Percentiles rank a stretch among this genome's conserved stretches.
Conservation (phyloP, 768 basidiomycete genomes). For the Coprinopsis marcescibilis region DNA sequence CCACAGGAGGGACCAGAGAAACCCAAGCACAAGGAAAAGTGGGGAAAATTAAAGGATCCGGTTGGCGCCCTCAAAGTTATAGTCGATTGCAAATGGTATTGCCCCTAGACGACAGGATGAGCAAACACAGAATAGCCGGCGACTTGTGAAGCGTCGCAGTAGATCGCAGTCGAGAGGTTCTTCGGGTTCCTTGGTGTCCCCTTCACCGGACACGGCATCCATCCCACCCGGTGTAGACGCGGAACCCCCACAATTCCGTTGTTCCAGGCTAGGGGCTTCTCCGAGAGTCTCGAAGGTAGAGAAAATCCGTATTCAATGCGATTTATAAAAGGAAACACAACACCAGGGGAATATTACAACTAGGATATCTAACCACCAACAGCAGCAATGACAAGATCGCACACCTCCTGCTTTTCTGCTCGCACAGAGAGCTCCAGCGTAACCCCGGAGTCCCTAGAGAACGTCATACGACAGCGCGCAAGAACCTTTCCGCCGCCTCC, state of each 20-base stretch:
- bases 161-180: neutral
- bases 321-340: constrained; percentile 14
- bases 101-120: too few relatives aligned
- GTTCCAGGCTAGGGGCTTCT: constrained; percentile 1
- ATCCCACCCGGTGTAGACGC: constrained; percentile 1
- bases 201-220: constrained; percentile 1
- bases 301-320: neutral
- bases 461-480: constrained; percentile 94
- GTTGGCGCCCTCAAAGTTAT: too few relatives aligned
- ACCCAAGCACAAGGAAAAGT: too few relatives aligned
- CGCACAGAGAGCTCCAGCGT: constrained; percentile 88
- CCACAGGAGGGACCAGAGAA: too few relatives aligned
- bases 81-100: too few relatives aligned
- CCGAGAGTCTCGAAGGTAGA: neutral
- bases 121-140: too few relatives aligned
- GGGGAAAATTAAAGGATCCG: too few relatives aligned
- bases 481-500: constrained; percentile 97
- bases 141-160: too few relatives aligned
- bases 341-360: constrained; percentile 11
- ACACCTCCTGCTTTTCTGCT: constrained; percentile 85
- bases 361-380: constrained; percentile 55
- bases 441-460: constrained; percentile 82
- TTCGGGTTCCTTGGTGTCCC: neutral
- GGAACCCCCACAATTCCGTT: neutral
- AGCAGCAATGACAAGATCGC: constrained; percentile 83